Evolutionary conservation across 2,329 filamentous ascomycete species (phyloP), one percentile per base, ranked within the genome.

Genomic region (Orbilia blumenaviensis): DNA sequence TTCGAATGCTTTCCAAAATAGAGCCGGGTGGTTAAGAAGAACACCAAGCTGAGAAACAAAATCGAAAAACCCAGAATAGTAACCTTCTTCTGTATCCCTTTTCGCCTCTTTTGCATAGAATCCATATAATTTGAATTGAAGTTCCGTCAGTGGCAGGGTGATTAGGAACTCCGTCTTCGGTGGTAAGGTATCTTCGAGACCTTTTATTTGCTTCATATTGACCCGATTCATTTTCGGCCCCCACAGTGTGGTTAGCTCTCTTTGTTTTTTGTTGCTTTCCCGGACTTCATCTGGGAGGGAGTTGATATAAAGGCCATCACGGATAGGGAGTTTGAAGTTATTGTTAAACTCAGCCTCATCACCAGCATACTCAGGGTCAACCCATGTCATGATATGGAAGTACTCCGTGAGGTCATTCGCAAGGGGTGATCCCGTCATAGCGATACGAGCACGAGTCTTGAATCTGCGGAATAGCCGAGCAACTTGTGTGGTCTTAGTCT

Each of bases 381-480:
- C 89, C 92, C 93, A 97, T 78, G 94, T 88, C 71, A 97, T 90
- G 88, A 96, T 92, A n/a, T 89, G 84, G 80, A 90, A 93, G 80
- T 96, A 96, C 80, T 97, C 94, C 27, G 87, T 84, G 0, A 97
- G 88, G 61, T 92, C 91, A 81, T 97, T 97, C 3, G 92, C 89
- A 61, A 97, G 84, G 0, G 94, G 94, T 0, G 93, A 94, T 0
- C 93, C 94, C 0, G 93, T 96, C 77, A 97, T 85, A 4, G 93
- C 94, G 78, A 97, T 91, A 9, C 93, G 89, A 74, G 87, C 90
- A 64, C 84, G 87, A 0, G 93, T 91, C 74, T 82, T 85, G 81
- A 97, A 90, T 9, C 84, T 82, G 1, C 84, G 84, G 18, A 89
- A 88, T 4, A 87, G 85, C 38, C 82, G 78, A 46, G 89, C 84